These are phyloP conservation scores for Juncus inflexus DNA, from an alignment of 176 grass and related monocot species.

Conservation along the genomic window DNA sequence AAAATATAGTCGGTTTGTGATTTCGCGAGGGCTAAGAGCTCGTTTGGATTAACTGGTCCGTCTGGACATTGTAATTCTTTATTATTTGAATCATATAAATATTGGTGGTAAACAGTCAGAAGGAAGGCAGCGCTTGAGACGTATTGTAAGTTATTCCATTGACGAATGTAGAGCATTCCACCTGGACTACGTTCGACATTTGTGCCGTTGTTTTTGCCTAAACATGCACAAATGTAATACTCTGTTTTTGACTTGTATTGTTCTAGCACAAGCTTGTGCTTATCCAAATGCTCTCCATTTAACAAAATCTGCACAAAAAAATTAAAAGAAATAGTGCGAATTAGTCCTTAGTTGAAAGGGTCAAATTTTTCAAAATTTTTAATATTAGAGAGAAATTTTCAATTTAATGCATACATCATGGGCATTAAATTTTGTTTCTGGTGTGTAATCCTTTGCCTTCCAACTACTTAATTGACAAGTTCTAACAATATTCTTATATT, in stretches of 20 bases:
- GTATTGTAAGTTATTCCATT: conserved; percentile 89
- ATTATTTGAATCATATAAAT: conserved; percentile 15
- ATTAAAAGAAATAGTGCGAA: not conserved
- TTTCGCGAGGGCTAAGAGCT: conserved; percentile 57
- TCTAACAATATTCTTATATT: too few species aligned
- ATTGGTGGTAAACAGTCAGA: conserved; percentile 56
- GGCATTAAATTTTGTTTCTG: too few species aligned
- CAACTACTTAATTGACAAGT: too few species aligned
- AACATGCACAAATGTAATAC: conserved; percentile 76
- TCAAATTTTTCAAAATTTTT: too few species aligned
- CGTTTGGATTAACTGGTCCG: conserved; percentile 14
- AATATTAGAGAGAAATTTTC: too few species aligned
- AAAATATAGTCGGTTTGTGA: conserved; percentile 78
- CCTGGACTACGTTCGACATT: conserved; percentile 61
- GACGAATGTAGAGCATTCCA: conserved; percentile 73
- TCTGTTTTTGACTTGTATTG: conserved; percentile 80
- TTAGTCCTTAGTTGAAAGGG: too few species aligned
- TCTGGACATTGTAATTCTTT: conserved; percentile 39
- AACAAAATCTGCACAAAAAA: conserved; percentile 49
- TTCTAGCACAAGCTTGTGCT: conserved; percentile 44
- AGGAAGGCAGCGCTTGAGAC: conserved; percentile 74
- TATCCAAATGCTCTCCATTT: conserved; percentile 33
- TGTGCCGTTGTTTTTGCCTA: conserved; percentile 59
- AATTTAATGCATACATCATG: too few species aligned
- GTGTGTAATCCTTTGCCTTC: too few species aligned